Evolutionary conservation across 306 rosid genomes (phyloP), one percentile per base, ranked within the genome.

Genomic region (Trifolium repens): DNA sequence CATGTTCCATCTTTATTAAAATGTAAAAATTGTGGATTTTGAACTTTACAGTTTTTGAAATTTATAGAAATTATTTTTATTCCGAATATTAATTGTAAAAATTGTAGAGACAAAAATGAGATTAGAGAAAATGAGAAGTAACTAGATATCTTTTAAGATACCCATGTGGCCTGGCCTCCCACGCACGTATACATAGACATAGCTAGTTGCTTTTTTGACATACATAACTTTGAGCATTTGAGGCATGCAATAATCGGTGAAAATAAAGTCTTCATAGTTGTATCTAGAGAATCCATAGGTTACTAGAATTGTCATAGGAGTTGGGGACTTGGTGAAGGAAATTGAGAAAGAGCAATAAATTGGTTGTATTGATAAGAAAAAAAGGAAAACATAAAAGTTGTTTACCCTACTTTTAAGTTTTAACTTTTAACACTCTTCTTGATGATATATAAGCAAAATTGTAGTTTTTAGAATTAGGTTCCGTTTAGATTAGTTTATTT

Each of bases 231-330:
- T 60, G 10, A 27, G 27, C 32, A 69, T 70, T 52, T 69, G 73
- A 39, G 77, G 15, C 13, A 17, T 46, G 52, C 27, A 71, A 71
- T 65, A 46, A 55, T 76, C 71, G 63, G 63, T 59, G 79, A 69
- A 73, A 65, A 79, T 67, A 79, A 79, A 79, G 72, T 34, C 43
- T 55, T 10, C n/a, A 42, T 67, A 73, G 67, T 68, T 79, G 37
- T 34, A 59, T 61, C 40, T 71, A 54, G 80, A 72, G 86, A 80
- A 86, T 81, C 77, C 72, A 47, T 83, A 82, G 81, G 80, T 68
- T 64, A 34, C 74, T 78, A 78, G 78, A 85, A 75, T 81, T 50
- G 81, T 63, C 81, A 15, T 67, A 74, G 77, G 50, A 63, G 70
- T 47, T 55, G 17, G 26, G 63, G 57, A 42, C 66, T 40, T 63